Conservation (phyloP, 2,329 filamentous ascomycete genomes). For the Pyrenochaeta sp. region DNA sequence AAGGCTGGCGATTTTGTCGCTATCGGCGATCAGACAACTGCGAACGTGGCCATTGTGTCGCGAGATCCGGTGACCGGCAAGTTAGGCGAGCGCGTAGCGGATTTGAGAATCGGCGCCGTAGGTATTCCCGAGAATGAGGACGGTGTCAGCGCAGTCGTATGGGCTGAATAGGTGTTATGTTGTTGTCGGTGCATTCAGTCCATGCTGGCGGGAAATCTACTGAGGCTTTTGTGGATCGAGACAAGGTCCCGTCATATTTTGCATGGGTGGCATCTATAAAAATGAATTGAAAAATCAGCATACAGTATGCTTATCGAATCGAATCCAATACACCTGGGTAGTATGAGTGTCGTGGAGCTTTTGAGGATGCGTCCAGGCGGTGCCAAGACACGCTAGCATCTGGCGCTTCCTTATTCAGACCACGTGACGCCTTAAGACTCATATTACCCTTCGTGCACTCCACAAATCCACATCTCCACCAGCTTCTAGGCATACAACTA, state of each 20-base stretch:
- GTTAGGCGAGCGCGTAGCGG: constrained; percentile 33
- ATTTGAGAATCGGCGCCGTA: constrained; percentile 33
- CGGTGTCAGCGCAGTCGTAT: constrained; percentile 45
- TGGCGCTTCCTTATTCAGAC: background rate
- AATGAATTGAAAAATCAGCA: no score
- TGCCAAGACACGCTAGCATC: constrained; percentile 14
- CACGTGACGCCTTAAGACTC: background rate
- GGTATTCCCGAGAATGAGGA: constrained; percentile 43
- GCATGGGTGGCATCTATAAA: background rate
- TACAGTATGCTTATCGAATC: no score
- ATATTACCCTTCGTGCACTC: constrained; percentile 7
- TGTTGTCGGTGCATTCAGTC: background rate
- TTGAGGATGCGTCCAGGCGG: no score
- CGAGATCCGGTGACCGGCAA: constrained; percentile 39
- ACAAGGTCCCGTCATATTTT: background rate
- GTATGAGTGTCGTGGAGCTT: no score
- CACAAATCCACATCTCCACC: background rate
- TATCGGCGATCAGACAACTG: constrained; percentile 43
- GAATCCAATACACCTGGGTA: no score
- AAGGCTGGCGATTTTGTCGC: constrained; percentile 42
- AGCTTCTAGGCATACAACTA: background rate
- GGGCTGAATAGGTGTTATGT: constrained; percentile 36
- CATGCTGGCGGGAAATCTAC: background rate
- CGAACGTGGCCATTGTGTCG: constrained; percentile 43
- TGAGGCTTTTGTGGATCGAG: background rate